Conservation (phyloP, 2,329 filamentous ascomycete species). For the Xylariales sp. region DNA sequence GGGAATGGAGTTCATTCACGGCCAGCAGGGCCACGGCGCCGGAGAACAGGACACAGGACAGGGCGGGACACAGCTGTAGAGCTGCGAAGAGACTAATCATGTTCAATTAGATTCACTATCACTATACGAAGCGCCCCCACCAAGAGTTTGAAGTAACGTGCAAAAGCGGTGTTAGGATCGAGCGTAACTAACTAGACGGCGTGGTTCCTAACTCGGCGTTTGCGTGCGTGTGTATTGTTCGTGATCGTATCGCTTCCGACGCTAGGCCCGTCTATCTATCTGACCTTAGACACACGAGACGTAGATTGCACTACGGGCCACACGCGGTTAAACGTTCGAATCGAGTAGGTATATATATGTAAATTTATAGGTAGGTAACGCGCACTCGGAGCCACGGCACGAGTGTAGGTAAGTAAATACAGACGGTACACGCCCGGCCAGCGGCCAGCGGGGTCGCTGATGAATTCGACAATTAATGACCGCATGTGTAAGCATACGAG, state of each 20-base stretch:
- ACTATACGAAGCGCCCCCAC: background rate
- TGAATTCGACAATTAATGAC: background rate
- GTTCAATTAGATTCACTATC: background rate
- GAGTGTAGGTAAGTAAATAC: background rate
- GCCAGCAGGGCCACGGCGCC: background rate
- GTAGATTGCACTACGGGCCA: no score
- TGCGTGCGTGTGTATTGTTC: background rate
- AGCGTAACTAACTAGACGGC: background rate
- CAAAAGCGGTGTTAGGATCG: background rate
- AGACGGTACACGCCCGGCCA: background rate
- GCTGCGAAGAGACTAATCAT: background rate
- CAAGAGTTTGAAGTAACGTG: background rate
- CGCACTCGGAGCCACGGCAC: background rate
- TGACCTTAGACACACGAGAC: no score
- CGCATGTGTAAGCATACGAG: background rate
- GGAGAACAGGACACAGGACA: background rate
- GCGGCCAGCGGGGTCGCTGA: background rate
- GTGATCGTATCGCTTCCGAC: no score
- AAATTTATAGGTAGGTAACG: background rate
- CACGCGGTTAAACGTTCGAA: background rate
- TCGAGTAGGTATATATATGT: slow-evolving; percentile 3
- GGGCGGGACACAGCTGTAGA: background rate
- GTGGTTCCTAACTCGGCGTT: no score
- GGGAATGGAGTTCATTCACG: background rate
- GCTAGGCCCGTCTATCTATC: no score